Base-by-base conservation (phyloP, 495 filamentous ascomycete species). In the Talaromyces adpressus region DNA sequence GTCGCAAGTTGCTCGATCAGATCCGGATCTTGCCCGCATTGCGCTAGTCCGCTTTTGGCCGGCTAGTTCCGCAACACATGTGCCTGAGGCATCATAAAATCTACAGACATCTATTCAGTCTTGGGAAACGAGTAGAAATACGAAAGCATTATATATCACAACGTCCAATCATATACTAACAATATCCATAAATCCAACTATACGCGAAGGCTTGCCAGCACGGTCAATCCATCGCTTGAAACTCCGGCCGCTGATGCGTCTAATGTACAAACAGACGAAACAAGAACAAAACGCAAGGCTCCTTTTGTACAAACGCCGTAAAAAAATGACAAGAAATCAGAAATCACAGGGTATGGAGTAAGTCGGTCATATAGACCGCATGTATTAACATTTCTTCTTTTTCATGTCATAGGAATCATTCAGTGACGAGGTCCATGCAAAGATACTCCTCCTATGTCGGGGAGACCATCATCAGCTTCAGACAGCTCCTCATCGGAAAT, bases 401-500 rank as follows among this genome's bases (percentile, higher is more conserved):
- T 22, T 56, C 45, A 8, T 20, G 6, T 49, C 29, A 5, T 27
- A 3, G 20, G 5, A 18, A 5, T 6, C 29, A 22, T 36, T 59
- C 34, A 59, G 12, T 20, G 9, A 20, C 18, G 8, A 22, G 57
- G 14, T 11, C 30, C 58, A 41, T 22, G 47, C 41, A 62, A 53
- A 4, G 60, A 62, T 3, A 60, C 58, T n/a, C 60, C 60, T n/a
- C 47, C 27, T 18, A 62, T 53, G 16, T 62, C 41, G 25, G 41
- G 60, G 12, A 53, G 45, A 52, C 54, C 54, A 53, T 64, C n/a
- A 36, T 62, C 67, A 53, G 47, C 32, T 22, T 59, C 27, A 12
- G 54, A 64, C 23, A 66, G 59, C 62, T 69, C 66, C 53, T 66
- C 68, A 6, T 69, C 67, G 12, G 62, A 63, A 1, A 61, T 60